Base-by-base conservation (phyloP, 805 yeast species). In the Yarrowia deformans region DNA sequence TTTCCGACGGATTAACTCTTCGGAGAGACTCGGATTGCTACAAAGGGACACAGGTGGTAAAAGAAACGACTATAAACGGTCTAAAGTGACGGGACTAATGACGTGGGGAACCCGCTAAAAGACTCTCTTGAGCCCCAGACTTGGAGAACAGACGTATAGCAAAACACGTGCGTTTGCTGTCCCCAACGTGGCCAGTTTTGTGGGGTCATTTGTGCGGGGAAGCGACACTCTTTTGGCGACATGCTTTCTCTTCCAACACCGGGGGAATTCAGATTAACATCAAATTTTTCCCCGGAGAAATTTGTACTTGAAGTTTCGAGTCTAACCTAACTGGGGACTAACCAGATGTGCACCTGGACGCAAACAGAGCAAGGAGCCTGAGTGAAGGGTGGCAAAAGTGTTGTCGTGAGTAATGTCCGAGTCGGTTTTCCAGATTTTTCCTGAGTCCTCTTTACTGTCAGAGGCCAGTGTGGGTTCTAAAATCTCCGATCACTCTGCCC, bases 1-100 rank as follows among this genome's bases (percentile, higher is more conserved):
- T 56, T 56, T 56, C 63, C 63, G 63, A 56, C 63, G 63, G 63
- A 56, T 56, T 56, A 56, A 56, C 63, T 56, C 48, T 2, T 56
- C 63, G 63, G 63, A 56, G 46, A 40, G 48, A 40, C 48, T 40
- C 63, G 63, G 63, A 23, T 13, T 4, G 18, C 35, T 1, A 34
- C 8, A 35, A 4, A 16, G 5, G 12, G 29, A 42, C 63, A 56
- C 39, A 14, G 13, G 16, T 4, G 4, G 13, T 19, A 18, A 5
- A 19, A 45, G 19, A 29, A 45, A 29, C 19, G 29, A 45, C 49
- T 45, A 19, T 2, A 5, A 14, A 2, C 8, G 7, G 14, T 12
- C 10, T 23, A 23, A 23, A 23, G 29, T 23, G 29, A 23, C 4
- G 29, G n/a, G 48, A 45, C 46, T 43, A 43, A 43, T 43, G 46